Evolutionary conservation across 2,329 filamentous ascomycete genomes (phyloP), one percentile per base, ranked within the genome.

Genomic region (Neonectria sp.): DNA sequence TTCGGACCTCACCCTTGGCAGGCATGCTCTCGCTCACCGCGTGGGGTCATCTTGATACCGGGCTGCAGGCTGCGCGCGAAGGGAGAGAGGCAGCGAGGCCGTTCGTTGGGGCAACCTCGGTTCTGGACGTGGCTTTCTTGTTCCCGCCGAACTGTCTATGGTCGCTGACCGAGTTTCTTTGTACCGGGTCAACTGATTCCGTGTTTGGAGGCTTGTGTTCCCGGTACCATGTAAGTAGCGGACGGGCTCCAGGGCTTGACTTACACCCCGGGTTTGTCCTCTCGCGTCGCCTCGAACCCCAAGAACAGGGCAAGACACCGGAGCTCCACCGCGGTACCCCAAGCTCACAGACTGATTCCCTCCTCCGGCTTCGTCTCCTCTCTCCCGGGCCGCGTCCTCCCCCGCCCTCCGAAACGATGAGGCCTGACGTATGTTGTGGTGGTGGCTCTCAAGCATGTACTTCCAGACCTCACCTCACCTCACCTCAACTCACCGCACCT

Each of bases 11-110:
- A 40, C 25, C 62, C 62, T 33, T 60, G 43, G 46, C 21, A 29
- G 27, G 43, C 29, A 51, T 21, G 21, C 21, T 35, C 63, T 51
- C 55, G 24, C 33, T 57, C 53, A 40, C 49, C 25, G 21, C 63
- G 31, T 66, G 63, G 63, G 48, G 46, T 58, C 52, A 51, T 57
- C 27, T 57, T 52, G 57, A 55, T 61, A 56, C 43, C 25, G 46
- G 33, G 31, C 49, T 29, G 43, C 40, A 11, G 51, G 17, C 17
- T n/a, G 27, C 8, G 25, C 31, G 17, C 37, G 37, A 40, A 40
- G 15, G 37, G 15, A 5, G 17, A 7, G 37, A 40, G 11, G 21
- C 21, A 21, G 21, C 21, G 21, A 21, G 21, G 21, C 21, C 21
- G 21, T 21, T 21, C 21, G 21, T 21, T 21, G 21, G 17, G 15